These are phyloP conservation scores for Trichophyton rubrum DNA, from an alignment of 2,329 filamentous ascomycete genomes.

Conservation along the genomic window DNA sequence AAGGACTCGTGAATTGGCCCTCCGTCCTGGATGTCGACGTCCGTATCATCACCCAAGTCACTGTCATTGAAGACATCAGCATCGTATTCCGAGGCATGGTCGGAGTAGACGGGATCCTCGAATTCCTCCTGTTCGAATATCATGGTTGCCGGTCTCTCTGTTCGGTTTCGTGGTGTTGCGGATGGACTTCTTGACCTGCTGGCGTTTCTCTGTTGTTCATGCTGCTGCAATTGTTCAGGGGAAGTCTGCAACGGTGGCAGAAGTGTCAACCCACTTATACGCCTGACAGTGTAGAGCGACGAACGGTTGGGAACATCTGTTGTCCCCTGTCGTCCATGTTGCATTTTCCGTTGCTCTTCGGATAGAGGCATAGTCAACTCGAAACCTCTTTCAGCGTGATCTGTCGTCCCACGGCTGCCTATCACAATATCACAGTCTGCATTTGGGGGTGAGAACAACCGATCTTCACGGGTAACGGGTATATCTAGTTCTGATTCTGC, in stretches of 20 bases:
- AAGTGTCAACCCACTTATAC: conserved; percentile 5
- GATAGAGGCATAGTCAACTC: background rate
- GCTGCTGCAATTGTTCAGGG: background rate
- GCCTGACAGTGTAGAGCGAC: conserved; percentile 4
- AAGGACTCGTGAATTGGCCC: conserved; percentile 8
- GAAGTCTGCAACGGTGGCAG: background rate
- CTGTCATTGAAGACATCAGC: background rate
- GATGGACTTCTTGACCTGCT: conserved; percentile 5
- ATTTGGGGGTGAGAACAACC: conserved; percentile 9
- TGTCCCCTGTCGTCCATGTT: background rate
- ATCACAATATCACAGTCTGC: background rate
- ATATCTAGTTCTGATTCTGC: conserved; percentile 13
- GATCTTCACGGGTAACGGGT: conserved; percentile 7
- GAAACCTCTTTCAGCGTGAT: background rate
- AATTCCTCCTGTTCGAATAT: conserved; percentile 7
- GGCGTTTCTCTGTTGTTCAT: background rate
- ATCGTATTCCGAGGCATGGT: conserved; percentile 13
- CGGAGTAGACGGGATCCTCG: conserved; percentile 11
- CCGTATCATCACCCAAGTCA: background rate
- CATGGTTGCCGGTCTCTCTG: background rate
- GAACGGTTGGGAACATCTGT: background rate
- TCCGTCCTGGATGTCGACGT: background rate
- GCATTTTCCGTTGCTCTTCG: background rate
- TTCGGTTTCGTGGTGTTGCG: background rate
- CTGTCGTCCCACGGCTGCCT: background rate